phyloP scores from a whole-genome alignment of 75 land plant species.

The Ceratopteris richardii region DNA sequence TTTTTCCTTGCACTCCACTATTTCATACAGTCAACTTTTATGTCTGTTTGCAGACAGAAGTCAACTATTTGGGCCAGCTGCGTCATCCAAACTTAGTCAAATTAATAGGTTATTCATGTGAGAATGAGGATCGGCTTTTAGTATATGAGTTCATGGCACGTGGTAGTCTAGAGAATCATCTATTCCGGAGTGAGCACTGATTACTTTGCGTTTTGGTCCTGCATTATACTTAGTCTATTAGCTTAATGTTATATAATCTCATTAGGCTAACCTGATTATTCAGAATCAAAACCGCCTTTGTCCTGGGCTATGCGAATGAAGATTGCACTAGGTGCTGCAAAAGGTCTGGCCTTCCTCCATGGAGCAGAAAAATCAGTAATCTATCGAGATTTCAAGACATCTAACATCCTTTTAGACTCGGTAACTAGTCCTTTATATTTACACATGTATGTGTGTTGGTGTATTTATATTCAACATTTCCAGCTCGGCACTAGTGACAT shows the following conservation, averaged over 20 bases:
- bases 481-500: no score
- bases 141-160: constrained; percentile 65
- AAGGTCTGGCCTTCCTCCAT: constrained; percentile 17
- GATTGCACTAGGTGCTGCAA: constrained; percentile 18
- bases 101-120: constrained; percentile 59
- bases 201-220: neutral
- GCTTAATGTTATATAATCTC: neutral
- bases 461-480: no score
- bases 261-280: neutral
- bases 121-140: constrained; percentile 47
- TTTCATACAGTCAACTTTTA: neutral
- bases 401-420: constrained; percentile 12
- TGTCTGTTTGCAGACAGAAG: constrained; percentile 42
- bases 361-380: constrained; percentile 8
- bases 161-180: constrained; percentile 62
- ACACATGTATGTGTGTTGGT: neutral
- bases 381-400: no score
- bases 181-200: constrained; percentile 36
- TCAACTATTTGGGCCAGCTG: constrained; percentile 54
- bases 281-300: constrained; percentile 7
- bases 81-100: constrained; percentile 56
- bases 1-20: neutral
- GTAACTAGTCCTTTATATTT: no score
- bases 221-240: neutral
- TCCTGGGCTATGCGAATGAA: constrained; percentile 12